Conservation (phyloP, 768 basidiomycete species). For the Collybia mongolica region DNA sequence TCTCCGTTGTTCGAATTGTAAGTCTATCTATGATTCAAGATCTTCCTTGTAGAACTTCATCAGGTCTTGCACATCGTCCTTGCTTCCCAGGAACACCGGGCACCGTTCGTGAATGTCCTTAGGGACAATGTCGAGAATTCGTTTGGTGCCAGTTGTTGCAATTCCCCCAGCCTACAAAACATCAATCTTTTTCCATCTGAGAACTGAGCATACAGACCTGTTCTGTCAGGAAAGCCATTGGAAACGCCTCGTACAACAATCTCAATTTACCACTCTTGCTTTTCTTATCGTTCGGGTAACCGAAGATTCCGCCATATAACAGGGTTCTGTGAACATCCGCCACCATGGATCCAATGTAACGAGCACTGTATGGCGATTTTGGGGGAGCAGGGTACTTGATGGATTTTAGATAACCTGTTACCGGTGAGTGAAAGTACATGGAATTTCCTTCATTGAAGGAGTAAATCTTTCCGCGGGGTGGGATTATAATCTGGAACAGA, state of each 20-base stretch:
- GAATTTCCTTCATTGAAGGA: constrained; percentile 99
- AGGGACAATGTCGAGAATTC: constrained; percentile 89
- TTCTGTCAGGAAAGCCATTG: constrained; percentile 94
- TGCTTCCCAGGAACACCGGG: constrained; percentile 90
- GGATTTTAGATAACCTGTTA: constrained; percentile 78
- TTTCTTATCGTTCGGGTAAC: constrained; percentile 98
- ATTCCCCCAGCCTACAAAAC: constrained; percentile 82
- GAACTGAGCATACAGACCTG: constrained; percentile 52
- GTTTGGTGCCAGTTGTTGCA: constrained; percentile 92
- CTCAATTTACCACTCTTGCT: constrained; percentile 94
- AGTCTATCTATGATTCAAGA: constrained; percentile 10
- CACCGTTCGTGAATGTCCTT: constrained; percentile 89
- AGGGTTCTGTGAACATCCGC: constrained; percentile 97
- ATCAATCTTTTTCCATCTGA: background rate
- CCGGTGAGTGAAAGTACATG: constrained; percentile 87
- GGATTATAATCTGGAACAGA: constrained; percentile 77
- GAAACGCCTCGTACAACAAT: constrained; percentile 95
- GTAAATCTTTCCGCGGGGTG: constrained; percentile 95
- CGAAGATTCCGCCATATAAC: constrained; percentile 97
- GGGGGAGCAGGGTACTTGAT: constrained; percentile 85
- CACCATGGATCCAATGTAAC: constrained; percentile 99
- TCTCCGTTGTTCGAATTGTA: background rate
- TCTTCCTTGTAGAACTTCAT: constrained; percentile 77
- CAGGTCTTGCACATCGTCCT: constrained; percentile 90
- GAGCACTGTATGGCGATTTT: constrained; percentile 84